A percentile compares a stretch with the other conserved stretches of the same genome.
These are phyloP conservation scores for Carex cristatella DNA, from an alignment of 176 grass and related monocot species.

Conservation along the genomic window DNA sequence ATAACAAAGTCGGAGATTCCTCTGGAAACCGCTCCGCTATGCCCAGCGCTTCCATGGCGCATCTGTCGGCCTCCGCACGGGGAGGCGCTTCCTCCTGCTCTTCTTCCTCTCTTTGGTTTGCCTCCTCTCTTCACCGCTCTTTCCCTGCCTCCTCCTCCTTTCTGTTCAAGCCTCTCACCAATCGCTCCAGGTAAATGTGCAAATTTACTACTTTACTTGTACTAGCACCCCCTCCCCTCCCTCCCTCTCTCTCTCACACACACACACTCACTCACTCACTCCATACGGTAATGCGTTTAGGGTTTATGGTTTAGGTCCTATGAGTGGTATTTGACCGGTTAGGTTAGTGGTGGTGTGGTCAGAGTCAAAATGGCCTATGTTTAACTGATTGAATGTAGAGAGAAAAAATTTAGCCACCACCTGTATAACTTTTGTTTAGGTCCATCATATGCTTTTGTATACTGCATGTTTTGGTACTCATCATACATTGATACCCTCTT, in stretches of 20 bases:
- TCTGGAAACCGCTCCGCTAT: neutral
- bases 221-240: neutral
- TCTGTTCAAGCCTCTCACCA: neutral
- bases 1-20: neutral
- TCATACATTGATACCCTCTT: neutral
- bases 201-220: neutral
- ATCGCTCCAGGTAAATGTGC: neutral
- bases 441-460: neutral
- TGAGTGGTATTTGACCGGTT: neutral
- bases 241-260: neutral
- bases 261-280: neutral
- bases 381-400: neutral
- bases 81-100: neutral
- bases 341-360: neutral
- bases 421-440: neutral
- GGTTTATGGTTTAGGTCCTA: too few relatives aligned
- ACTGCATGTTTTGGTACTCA: neutral
- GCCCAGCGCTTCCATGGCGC: neutral
- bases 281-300: neutral
- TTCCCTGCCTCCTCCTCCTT: neutral
- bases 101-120: neutral
- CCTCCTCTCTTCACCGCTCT: neutral
- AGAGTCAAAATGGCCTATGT: neutral
- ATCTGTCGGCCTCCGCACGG: neutral
- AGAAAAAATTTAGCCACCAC: neutral